Percentiles rank a stretch among this genome's conserved stretches.
Conservation (phyloP, 2,329 filamentous ascomycete genomes). For the Thielaviopsis populi region DNA sequence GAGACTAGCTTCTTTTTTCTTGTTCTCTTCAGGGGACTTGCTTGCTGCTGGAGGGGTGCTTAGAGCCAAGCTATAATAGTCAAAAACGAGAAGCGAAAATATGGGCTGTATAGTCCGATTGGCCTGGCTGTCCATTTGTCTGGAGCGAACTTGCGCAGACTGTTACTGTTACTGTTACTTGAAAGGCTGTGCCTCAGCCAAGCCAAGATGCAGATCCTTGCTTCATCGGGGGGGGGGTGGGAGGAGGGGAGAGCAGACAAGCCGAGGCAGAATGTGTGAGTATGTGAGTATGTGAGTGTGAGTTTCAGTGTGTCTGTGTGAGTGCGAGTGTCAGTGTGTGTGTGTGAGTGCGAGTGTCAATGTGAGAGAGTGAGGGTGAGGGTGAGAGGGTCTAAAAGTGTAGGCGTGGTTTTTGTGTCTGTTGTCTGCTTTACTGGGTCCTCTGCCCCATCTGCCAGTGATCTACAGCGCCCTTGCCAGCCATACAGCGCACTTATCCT, state of each 20-base stretch:
- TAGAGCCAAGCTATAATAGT: background rate
- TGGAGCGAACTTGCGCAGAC: background rate
- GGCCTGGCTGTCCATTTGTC: too few relatives aligned
- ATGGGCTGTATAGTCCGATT: background rate
- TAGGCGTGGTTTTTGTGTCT: too few relatives aligned
- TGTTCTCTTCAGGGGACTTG: background rate
- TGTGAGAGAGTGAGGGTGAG: too few relatives aligned
- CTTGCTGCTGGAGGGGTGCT: background rate
- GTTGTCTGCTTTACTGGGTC: too few relatives aligned
- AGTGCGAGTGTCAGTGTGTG: too few relatives aligned
- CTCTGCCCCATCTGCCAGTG: background rate
- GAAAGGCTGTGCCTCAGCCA: constrained; percentile 4
- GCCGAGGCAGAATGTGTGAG: background rate
- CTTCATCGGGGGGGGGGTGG: background rate
- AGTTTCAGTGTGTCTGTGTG: too few relatives aligned
- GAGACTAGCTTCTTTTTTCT: background rate
- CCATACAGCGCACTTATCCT: background rate
- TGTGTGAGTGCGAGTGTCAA: too few relatives aligned
- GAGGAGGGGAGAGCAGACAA: background rate
- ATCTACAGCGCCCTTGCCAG: background rate
- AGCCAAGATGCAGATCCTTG: background rate
- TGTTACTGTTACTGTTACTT: background rate
- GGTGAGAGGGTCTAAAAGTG: too few relatives aligned
- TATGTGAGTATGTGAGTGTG: too few relatives aligned
- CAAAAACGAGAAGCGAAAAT: background rate